Conservation (phyloP, 495 filamentous ascomycete species). For the Evernia prunastri region DNA sequence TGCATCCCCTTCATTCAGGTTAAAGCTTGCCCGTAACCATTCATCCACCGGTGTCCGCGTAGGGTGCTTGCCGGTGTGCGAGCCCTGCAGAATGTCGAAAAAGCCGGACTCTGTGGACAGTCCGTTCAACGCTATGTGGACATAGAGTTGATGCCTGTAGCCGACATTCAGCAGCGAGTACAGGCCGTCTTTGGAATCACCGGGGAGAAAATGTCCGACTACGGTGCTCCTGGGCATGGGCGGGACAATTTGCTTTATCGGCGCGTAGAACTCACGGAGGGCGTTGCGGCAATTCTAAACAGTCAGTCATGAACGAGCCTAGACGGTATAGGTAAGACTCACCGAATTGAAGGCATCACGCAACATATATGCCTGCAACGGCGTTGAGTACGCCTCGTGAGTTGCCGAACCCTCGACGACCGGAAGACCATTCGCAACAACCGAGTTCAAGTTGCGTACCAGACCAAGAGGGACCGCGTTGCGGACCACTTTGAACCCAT, state of each 20-base stretch:
- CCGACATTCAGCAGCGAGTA: background rate
- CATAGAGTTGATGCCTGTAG: background rate
- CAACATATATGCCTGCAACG: background rate
- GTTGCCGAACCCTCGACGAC: background rate
- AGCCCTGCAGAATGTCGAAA: background rate
- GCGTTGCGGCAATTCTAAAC: background rate
- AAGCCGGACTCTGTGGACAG: background rate
- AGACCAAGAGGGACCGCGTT: background rate
- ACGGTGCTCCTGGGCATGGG: background rate
- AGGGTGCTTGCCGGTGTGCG: background rate
- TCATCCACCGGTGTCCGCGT: background rate
- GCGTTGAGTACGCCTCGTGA: too few relatives aligned
- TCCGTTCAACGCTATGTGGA: constrained; percentile 1
- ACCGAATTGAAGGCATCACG: constrained; percentile 1
- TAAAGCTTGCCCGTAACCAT: background rate
- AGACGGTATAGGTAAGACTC: too few relatives aligned
- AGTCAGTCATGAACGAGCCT: too few relatives aligned
- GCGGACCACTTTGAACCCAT: background rate
- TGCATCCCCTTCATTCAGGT: background rate
- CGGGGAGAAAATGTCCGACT: background rate
- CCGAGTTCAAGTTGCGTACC: background rate
- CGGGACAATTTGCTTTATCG: background rate
- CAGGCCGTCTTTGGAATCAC: background rate
- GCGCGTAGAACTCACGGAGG: background rate
- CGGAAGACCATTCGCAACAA: background rate